phyloP scores from a whole-genome alignment of 352 stramenopile species.

The Hyaloperonospora arabidopsidis region DNA sequence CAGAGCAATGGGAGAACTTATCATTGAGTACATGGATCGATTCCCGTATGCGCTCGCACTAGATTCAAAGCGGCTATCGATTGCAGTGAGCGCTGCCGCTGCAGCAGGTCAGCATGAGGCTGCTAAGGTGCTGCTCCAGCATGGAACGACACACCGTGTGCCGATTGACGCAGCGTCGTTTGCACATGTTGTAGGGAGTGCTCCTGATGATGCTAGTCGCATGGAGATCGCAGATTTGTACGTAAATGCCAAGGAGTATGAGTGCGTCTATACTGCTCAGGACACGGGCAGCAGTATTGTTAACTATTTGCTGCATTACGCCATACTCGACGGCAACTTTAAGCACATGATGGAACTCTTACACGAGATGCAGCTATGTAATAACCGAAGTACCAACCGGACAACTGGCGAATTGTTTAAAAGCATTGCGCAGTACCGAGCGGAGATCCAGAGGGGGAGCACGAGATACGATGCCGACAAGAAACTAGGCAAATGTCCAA shows the following conservation, averaged over 20 bases:
- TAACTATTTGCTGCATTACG: slow-evolving; percentile 57
- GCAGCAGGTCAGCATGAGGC: slow-evolving; percentile 27
- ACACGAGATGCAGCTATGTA: slow-evolving; percentile 67
- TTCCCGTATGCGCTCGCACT: slow-evolving; percentile 35
- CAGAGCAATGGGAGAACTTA: slow-evolving; percentile 24
- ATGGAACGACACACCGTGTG: slow-evolving; percentile 34
- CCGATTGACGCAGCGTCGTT: slow-evolving; percentile 56
- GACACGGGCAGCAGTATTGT: slow-evolving; percentile 44
- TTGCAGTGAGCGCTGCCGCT: slow-evolving; percentile 50
- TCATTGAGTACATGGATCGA: slow-evolving; percentile 42
- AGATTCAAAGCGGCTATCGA: slow-evolving; percentile 47
- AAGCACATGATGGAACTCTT: slow-evolving; percentile 69
- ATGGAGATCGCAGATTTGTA: slow-evolving; percentile 53
- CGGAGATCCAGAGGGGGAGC: slow-evolving; percentile 3
- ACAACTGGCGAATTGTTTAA: slow-evolving; percentile 42
- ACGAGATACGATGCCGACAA: slow-evolving; percentile 14
- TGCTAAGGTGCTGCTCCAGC: slow-evolving; percentile 35
- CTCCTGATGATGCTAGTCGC: slow-evolving; percentile 34
- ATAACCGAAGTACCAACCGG: slow-evolving; percentile 38
- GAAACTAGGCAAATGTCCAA: slow-evolving; percentile 39
- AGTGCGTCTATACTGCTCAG: slow-evolving; percentile 45
- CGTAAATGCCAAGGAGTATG: slow-evolving; percentile 41
- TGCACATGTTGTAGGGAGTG: slow-evolving; percentile 48
- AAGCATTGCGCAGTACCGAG: slow-evolving; percentile 48
- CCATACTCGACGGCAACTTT: slow-evolving; percentile 60